Conservation (phyloP, 1,284 basidiomycete genomes). For the Malassezia slooffiae region DNA sequence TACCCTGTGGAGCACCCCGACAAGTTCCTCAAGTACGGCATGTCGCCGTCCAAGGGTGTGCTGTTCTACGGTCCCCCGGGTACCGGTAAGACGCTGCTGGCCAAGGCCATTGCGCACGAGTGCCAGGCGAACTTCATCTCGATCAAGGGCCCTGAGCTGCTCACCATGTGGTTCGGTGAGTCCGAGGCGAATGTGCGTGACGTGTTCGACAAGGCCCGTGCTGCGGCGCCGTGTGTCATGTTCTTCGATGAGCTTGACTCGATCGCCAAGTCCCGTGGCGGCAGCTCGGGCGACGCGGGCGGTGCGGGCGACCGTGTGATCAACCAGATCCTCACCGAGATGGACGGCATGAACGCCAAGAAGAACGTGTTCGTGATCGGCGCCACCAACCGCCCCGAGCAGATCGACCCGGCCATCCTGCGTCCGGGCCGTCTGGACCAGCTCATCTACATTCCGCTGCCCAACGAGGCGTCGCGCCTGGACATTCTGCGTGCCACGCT, state of each 20-base stretch:
- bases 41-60: conserved; percentile 98
- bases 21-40: conserved; percentile 99
- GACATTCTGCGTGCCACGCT: conserved; percentile 83
- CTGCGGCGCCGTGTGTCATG: conserved; percentile 97
- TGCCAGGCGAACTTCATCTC: conserved; percentile 98
- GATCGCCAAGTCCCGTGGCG: conserved; percentile 89
- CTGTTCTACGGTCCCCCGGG: conserved; percentile 93
- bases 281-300: conserved; percentile 69
- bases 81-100: conserved; percentile 88
- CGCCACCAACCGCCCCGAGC: conserved; percentile 97
- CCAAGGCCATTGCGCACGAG: conserved; percentile 97
- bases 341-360: conserved; percentile 98
- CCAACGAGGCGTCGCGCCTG: conserved; percentile 80
- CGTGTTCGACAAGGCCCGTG: conserved; percentile 98
- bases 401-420: conserved; percentile 89
- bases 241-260: conserved; percentile 99
- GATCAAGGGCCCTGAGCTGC: conserved; percentile 86
- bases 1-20: conserved; percentile 99
- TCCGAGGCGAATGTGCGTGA: conserved; percentile 98
- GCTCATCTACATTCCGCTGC: conserved; percentile 52
- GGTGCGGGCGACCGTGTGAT: conserved; percentile 94
- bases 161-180: conserved; percentile 99
- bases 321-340: conserved; percentile 91
- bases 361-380: conserved; percentile 99
- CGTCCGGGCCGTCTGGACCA: conserved; percentile 93